Evolutionary conservation across 225 moss, liverwort and hornwort species (phyloP).

Genomic region (Antitrichia curtipendula): DNA sequence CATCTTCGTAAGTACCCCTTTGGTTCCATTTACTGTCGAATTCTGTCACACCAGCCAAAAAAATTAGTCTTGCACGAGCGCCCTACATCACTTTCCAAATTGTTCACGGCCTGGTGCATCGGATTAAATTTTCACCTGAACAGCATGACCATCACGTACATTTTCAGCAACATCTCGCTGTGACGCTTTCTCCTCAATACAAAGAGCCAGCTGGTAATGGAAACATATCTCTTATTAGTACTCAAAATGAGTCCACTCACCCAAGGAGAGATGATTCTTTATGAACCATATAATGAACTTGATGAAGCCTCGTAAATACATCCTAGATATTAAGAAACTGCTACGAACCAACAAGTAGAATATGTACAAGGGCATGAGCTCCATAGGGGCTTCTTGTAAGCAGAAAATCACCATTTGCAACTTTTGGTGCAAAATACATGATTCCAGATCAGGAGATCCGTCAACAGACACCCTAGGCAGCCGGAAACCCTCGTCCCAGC

Average conservation of each 20-base stretch:
- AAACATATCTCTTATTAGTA: background rate
- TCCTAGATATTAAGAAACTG: background rate
- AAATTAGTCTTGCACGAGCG: background rate
- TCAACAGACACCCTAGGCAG: constrained; percentile 67
- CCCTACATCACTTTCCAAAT: background rate
- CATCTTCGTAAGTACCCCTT: background rate
- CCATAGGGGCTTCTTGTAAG: background rate
- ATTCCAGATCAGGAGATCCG: constrained; percentile 51
- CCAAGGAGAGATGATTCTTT: background rate
- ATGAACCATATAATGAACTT: background rate
- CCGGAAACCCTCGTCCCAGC: constrained; percentile 82
- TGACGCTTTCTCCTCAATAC: constrained; percentile 33
- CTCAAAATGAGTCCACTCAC: background rate
- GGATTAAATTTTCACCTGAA: constrained; percentile 6
- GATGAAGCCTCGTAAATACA: background rate
- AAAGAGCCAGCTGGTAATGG: constrained; percentile 36
- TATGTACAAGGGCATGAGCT: background rate
- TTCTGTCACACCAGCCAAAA: constrained; percentile 4
- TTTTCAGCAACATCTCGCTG: constrained; percentile 6
- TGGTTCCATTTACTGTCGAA: background rate
- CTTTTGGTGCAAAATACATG: constrained; percentile 84
- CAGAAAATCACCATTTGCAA: constrained; percentile 67
- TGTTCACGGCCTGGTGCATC: background rate
- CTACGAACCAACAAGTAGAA: background rate
- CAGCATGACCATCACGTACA: background rate